These are phyloP conservation scores for Chlorella sp. DNA, from an alignment of 139 green algal genomes.

Conservation along the genomic window DNA sequence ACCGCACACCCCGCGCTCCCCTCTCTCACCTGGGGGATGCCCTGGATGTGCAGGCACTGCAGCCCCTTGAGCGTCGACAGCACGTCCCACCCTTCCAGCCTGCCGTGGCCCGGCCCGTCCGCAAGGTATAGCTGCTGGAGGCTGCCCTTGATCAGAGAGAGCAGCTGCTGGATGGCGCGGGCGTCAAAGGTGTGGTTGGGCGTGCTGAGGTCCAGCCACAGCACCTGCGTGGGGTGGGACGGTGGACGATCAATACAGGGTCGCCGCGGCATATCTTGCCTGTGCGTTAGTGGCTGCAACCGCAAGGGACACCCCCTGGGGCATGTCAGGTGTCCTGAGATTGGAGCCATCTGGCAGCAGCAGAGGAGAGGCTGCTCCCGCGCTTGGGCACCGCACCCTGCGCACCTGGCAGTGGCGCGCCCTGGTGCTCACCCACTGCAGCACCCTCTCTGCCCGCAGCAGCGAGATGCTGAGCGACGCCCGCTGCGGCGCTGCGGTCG, in stretches of 20 bases:
- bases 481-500: background rate
- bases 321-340: background rate
- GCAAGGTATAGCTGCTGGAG: background rate
- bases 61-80: background rate
- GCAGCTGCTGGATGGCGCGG: background rate
- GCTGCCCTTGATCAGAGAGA: background rate
- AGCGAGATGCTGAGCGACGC: background rate
- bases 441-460: background rate
- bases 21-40: too few species aligned
- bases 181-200: background rate
- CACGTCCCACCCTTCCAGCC: background rate
- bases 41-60: background rate
- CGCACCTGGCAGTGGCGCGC: background rate
- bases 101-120: background rate
- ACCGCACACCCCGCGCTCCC: background rate
- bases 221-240: background rate
- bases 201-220: background rate
- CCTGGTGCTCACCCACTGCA: background rate
- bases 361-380: background rate
- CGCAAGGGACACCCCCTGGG: too few species aligned
- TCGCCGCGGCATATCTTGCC: background rate
- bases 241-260: background rate
- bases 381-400: background rate
- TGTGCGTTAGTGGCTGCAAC: too few species aligned
- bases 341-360: background rate